A percentile compares a stretch with the other conserved stretches of the same genome.
Evolutionary conservation across 2,329 filamentous ascomycete species (phyloP).

Genomic region (Cytospora schulzeri): DNA sequence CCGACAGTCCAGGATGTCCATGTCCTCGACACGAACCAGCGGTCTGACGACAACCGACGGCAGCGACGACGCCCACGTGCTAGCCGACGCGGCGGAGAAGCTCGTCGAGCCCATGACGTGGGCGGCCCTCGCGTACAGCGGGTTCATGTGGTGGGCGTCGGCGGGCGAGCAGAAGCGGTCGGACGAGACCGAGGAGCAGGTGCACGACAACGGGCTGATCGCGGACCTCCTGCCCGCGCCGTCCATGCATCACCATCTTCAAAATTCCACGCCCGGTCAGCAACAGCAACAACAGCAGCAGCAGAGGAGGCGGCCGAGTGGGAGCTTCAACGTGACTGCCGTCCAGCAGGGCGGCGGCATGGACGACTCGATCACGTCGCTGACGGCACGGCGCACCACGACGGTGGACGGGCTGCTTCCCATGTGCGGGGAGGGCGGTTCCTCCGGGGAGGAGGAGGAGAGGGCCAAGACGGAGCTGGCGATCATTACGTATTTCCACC

Average conservation of each 20-base stretch:
- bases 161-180: conserved; percentile 71
- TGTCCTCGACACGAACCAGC: conserved; percentile 20
- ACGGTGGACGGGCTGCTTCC: conserved; percentile 26
- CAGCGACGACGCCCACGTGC: conserved; percentile 39
- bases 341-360: conserved; percentile 38
- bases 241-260: conserved; percentile 29
- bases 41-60: conserved; percentile 33
- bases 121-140: conserved; percentile 76
- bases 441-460: conserved; percentile 45
- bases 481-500: conserved; percentile 80
- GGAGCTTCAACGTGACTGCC: conserved; percentile 32
- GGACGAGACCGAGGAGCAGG: conserved; percentile 61
- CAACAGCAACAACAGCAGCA: conserved; percentile 20
- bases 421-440: conserved; percentile 30
- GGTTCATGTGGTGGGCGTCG: conserved; percentile 90
- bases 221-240: conserved; percentile 49
- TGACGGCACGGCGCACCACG: conserved; percentile 41
- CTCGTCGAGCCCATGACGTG: conserved; percentile 66
- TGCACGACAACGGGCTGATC: conserved; percentile 57
- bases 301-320: conserved; percentile 25
- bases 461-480: conserved; percentile 63
- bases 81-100: conserved; percentile 54
- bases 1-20: conserved; percentile 25
- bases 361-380: conserved; percentile 48
- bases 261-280: conserved; percentile 4